phyloP scores from a whole-genome alignment of 495 filamentous ascomycete genomes.

The Trichoderma parareesei region DNA sequence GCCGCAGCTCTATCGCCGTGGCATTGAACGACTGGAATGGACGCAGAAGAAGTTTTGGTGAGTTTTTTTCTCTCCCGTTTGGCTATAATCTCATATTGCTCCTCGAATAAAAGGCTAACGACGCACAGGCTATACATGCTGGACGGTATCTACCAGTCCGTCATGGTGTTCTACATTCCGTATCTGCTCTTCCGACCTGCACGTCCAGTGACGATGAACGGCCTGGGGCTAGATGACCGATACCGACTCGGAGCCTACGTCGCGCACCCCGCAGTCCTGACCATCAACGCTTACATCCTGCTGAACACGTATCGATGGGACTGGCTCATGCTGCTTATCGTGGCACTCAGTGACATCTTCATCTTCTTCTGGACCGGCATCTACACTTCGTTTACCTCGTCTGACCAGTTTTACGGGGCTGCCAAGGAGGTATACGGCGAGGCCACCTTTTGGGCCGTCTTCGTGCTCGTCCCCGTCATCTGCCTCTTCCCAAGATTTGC shows the following conservation, averaged over 20 bases:
- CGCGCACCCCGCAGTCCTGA: slow-evolving; percentile 67
- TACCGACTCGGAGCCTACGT: slow-evolving; percentile 78
- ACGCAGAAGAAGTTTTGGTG: slow-evolving; percentile 96
- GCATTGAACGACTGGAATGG: slow-evolving; percentile 97
- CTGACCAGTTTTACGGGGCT: slow-evolving; percentile 57
- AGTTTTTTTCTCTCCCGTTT: slow-evolving; percentile 18
- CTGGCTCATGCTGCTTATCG: slow-evolving; percentile 81
- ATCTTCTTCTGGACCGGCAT: slow-evolving; percentile 97
- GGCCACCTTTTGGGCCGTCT: slow-evolving; percentile 77
- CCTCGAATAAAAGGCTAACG: slow-evolving; percentile 12
- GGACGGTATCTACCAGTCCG: slow-evolving; percentile 90
- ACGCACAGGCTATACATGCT: slow-evolving; percentile 79
- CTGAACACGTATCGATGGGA: slow-evolving; percentile 98
- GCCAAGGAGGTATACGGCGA: slow-evolving; percentile 72
- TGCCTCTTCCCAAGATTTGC: slow-evolving; percentile 80
- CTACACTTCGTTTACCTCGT: slow-evolving; percentile 59
- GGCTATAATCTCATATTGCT: background rate
- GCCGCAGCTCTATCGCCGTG: slow-evolving; percentile 89
- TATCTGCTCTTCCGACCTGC: slow-evolving; percentile 67
- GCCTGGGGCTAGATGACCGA: slow-evolving; percentile 64
- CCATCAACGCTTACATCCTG: slow-evolving; percentile 88
- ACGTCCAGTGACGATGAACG: slow-evolving; percentile 57
- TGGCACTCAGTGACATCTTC: slow-evolving; percentile 70
- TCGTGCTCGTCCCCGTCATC: slow-evolving; percentile 64
- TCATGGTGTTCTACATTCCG: slow-evolving; percentile 87